These are phyloP conservation scores for Mimosa pudica DNA, from an alignment of 306 rosid species.

Conservation along the genomic window DNA sequence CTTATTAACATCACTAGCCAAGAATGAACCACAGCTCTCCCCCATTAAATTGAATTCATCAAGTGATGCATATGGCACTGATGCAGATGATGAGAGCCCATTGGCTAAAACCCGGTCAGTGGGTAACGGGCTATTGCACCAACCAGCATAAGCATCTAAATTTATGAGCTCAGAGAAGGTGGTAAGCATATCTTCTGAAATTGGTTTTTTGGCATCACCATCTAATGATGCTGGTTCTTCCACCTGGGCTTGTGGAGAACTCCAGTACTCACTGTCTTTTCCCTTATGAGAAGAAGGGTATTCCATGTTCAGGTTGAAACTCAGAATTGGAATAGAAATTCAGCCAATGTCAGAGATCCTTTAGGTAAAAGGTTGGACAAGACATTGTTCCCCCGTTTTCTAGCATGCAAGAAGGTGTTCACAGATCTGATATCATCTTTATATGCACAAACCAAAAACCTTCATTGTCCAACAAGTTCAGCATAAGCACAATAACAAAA, in stretches of 20 bases:
- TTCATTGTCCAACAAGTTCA: constrained; percentile 21
- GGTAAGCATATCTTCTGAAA: constrained; percentile 57
- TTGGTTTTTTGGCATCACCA: constrained; percentile 45
- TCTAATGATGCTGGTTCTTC: constrained; percentile 54
- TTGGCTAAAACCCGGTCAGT: constrained; percentile 47
- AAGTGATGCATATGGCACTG: constrained; percentile 40
- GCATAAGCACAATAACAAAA: background rate
- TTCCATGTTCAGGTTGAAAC: constrained; percentile 55
- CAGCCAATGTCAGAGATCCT: constrained; percentile 34
- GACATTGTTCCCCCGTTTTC: constrained; percentile 33
- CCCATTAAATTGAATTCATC: constrained; percentile 53
- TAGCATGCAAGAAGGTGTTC: constrained; percentile 20
- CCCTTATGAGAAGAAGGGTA: constrained; percentile 47
- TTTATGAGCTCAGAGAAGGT: constrained; percentile 68
- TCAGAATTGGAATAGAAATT: constrained; percentile 22
- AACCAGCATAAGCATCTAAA: constrained; percentile 73
- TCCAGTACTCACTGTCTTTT: constrained; percentile 52
- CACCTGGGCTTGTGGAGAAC: constrained; percentile 39
- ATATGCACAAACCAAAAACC: constrained; percentile 8
- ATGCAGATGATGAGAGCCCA: constrained; percentile 54
- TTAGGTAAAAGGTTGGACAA: constrained; percentile 12
- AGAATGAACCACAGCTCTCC: constrained; percentile 39
- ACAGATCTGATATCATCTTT: background rate
- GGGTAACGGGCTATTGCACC: constrained; percentile 56
- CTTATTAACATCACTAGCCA: constrained; percentile 49